A percentile compares a stretch with the other conserved stretches of the same genome.
Evolutionary conservation across 306 rosid species (phyloP).

Genomic region (Hylodesmum podocarpum): DNA sequence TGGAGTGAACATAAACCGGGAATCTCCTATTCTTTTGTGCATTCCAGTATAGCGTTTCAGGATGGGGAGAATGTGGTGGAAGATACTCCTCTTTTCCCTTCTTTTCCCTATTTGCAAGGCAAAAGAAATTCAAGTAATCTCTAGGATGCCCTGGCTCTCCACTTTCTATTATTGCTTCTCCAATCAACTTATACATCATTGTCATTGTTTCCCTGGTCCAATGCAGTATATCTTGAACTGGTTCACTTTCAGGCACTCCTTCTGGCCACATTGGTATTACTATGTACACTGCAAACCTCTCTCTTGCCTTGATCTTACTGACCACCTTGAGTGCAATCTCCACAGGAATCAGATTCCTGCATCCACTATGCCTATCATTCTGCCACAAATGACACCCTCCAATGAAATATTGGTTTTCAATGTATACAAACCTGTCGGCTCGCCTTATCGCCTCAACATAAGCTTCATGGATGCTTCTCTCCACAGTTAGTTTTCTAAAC

Average conservation of each 20-base stretch:
- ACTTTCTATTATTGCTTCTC: constrained; percentile 75
- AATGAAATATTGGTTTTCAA: constrained; percentile 90
- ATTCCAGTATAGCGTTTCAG: constrained; percentile 69
- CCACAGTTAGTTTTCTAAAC: constrained; percentile 62
- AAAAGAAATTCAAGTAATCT: constrained; percentile 92
- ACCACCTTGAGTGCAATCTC: constrained; percentile 89
- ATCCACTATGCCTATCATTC: constrained; percentile 67
- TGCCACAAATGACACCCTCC: constrained; percentile 93
- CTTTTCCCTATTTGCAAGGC: constrained; percentile 89
- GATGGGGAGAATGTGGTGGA: constrained; percentile 72
- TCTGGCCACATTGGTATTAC: constrained; percentile 99
- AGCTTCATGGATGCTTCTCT: constrained; percentile 89
- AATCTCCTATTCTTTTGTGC: constrained; percentile 87
- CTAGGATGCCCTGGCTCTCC: constrained; percentile 67
- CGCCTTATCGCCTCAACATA: constrained; percentile 84
- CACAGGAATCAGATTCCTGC: constrained; percentile 78
- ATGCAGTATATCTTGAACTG: constrained; percentile 79
- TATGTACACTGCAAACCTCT: constrained; percentile 81
- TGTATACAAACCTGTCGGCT: constrained; percentile 82
- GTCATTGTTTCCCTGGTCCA: constrained; percentile 86
- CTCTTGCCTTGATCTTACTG: constrained; percentile 69
- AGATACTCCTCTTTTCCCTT: constrained; percentile 54
- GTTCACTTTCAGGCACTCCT: constrained; percentile 81
- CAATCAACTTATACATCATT: constrained; percentile 87
- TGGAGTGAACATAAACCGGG: constrained; percentile 96